Percentiles rank a stretch among this genome's conserved stretches.
Evolutionary conservation across 306 rosid species (phyloP).

Genomic region (Vigna reflexopilosa): DNA sequence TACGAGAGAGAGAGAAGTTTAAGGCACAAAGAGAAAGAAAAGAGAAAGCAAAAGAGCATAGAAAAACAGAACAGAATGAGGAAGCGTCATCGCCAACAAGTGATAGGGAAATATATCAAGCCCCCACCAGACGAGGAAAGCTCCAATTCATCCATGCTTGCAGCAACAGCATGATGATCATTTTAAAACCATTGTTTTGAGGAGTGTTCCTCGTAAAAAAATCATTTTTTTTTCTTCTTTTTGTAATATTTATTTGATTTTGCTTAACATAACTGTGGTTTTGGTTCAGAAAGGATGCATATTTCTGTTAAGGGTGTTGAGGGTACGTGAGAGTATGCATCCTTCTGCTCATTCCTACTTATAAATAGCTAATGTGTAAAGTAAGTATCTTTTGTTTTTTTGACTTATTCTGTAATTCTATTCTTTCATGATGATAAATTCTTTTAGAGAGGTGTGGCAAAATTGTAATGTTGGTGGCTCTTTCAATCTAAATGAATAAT

Average conservation of each 20-base stretch:
- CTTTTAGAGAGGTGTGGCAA: conserved; percentile 18
- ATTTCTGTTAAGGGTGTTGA: conserved; percentile 40
- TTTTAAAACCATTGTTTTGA: conserved; percentile 33
- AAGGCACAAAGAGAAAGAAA: conserved; percentile 77
- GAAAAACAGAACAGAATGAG: conserved; percentile 77
- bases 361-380: conserved; percentile 60
- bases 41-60: conserved; percentile 77
- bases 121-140: conserved; percentile 73
- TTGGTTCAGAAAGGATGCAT: conserved; percentile 49
- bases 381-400: conserved; percentile 44
- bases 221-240: conserved; percentile 55
- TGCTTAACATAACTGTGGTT: conserved; percentile 44
- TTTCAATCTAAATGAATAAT: conserved; percentile 39
- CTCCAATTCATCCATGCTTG: conserved; percentile 59
- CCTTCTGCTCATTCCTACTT: conserved; percentile 48
- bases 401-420: conserved; percentile 38
- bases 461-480: conserved; percentile 43
- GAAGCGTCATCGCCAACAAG: conserved; percentile 78
- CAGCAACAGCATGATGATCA: conserved; percentile 18
- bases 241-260: conserved; percentile 38
- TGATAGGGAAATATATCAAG: conserved; percentile 87
- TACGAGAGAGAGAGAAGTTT: conserved; percentile 74
- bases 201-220: conserved; percentile 47
- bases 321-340: conserved; percentile 53
- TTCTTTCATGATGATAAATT: conserved; percentile 48